Conservation (phyloP, 2,329 filamentous ascomycete genomes). For the Clarireedia hainanense region DNA sequence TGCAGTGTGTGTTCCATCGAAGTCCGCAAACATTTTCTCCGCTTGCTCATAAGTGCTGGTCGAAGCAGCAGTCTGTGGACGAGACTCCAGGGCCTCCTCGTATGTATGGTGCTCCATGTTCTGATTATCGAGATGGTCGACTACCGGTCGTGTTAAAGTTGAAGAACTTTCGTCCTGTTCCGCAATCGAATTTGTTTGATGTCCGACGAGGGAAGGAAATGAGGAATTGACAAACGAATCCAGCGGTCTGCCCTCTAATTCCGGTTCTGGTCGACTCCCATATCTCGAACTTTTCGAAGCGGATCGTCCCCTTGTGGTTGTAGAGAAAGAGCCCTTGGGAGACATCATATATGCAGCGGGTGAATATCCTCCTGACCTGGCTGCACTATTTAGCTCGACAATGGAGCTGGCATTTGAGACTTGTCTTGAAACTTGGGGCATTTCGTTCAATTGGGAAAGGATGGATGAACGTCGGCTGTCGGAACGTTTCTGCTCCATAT, state of each 20-base stretch:
- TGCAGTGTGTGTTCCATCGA: slow-evolving; percentile 68
- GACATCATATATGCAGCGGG: slow-evolving; percentile 61
- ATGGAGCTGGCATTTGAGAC: slow-evolving; percentile 51
- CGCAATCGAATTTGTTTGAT: slow-evolving; percentile 20
- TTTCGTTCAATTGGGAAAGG: slow-evolving; percentile 36
- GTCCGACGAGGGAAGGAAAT: slow-evolving; percentile 15
- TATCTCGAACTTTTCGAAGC: slow-evolving; percentile 43
- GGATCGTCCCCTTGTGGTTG: slow-evolving; percentile 42
- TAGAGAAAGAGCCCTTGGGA: slow-evolving; percentile 49
- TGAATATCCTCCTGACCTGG: slow-evolving; percentile 63
- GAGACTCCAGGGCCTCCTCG: slow-evolving; percentile 11
- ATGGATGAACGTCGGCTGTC: slow-evolving; percentile 61
- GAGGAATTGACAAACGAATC: slow-evolving; percentile 26
- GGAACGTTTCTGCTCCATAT: slow-evolving; percentile 61
- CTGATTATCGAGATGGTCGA: slow-evolving; percentile 14
- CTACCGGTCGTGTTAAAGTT: slow-evolving; percentile 20
- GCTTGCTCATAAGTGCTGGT: slow-evolving; percentile 53
- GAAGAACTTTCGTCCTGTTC: slow-evolving; percentile 23
- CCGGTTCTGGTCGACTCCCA: slow-evolving; percentile 27
- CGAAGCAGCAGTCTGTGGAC: slow-evolving; percentile 23
- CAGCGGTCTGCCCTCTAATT: slow-evolving; percentile 28
- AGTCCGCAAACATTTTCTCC: slow-evolving; percentile 64
- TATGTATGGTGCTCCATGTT: slow-evolving; percentile 7
- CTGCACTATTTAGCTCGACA: slow-evolving; percentile 58
- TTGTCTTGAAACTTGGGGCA: slow-evolving; percentile 31